Evolutionary conservation across 345 rosid species (phyloP).

Genomic region (Moringa oleifera): DNA sequence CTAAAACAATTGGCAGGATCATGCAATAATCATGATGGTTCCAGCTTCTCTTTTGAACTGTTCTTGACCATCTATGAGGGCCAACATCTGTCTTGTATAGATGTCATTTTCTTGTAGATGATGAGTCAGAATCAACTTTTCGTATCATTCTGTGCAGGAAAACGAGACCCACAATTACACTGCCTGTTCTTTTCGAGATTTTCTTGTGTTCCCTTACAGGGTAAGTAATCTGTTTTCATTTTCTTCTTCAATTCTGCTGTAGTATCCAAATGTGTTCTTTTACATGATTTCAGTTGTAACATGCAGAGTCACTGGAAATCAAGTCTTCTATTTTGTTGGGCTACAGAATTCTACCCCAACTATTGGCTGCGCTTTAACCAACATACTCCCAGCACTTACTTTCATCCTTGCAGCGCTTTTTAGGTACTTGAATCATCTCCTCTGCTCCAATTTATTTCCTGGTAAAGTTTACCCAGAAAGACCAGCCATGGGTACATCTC

Average conservation of each 20-base stretch:
- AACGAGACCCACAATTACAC: constrained; percentile 68
- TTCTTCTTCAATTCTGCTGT: background rate
- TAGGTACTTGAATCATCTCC: constrained; percentile 32
- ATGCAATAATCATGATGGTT: no score
- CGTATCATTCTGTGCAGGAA: constrained; percentile 38
- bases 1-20: no score
- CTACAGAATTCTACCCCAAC: constrained; percentile 69
- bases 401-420: constrained; percentile 70
- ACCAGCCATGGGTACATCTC: no score
- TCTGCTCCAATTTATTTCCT: background rate
- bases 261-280: background rate
- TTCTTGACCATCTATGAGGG: no score
- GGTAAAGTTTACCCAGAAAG: background rate
- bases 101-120: background rate
- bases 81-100: no score
- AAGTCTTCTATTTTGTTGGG: constrained; percentile 78
- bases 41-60: no score
- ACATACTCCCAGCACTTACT: constrained; percentile 74
- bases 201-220: constrained; percentile 88
- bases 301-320: constrained; percentile 67
- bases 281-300: background rate
- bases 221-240: constrained; percentile 25
- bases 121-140: no score
- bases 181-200: constrained; percentile 41
- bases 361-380: constrained; percentile 75